These are phyloP conservation scores for Claviceps capensis DNA, from an alignment of 2,329 filamentous ascomycete species.

Conservation along the genomic window DNA sequence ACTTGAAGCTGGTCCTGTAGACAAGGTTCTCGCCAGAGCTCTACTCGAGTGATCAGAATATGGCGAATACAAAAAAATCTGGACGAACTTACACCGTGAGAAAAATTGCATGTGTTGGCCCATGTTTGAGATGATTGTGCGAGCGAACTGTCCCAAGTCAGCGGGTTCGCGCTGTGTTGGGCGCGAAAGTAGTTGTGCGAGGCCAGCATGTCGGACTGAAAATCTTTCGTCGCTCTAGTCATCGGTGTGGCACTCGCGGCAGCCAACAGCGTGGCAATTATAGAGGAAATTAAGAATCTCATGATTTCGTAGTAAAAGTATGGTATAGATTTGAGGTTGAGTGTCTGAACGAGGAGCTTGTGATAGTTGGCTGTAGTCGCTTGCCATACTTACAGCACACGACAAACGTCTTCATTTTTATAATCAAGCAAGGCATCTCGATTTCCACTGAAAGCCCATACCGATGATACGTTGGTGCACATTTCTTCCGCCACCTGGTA, in stretches of 20 bases:
- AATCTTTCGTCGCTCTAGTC: neutral
- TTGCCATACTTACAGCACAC: neutral
- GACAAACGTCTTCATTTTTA: neutral
- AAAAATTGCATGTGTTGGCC: constrained; percentile 2
- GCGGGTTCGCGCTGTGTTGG: constrained; percentile 1
- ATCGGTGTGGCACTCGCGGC: neutral
- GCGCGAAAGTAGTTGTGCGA: constrained; percentile 1
- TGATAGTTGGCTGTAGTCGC: neutral
- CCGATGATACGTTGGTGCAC: too few relatives aligned
- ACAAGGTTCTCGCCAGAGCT: constrained; percentile 3
- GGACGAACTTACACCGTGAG: neutral
- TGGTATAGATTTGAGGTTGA: neutral
- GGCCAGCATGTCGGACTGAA: constrained; percentile 1
- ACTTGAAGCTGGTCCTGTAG: neutral
- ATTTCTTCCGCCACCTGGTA: neutral
- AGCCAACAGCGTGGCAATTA: neutral
- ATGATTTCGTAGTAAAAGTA: neutral
- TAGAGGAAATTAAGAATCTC: neutral
- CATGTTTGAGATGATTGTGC: neutral
- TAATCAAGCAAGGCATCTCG: neutral
- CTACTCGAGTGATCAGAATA: neutral
- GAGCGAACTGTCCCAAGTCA: neutral
- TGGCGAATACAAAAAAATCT: neutral
- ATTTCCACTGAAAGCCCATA: neutral
- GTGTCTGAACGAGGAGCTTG: neutral